Base-by-base conservation (phyloP, 148 eudicot genomes). In the Pouteria glomerata region DNA sequence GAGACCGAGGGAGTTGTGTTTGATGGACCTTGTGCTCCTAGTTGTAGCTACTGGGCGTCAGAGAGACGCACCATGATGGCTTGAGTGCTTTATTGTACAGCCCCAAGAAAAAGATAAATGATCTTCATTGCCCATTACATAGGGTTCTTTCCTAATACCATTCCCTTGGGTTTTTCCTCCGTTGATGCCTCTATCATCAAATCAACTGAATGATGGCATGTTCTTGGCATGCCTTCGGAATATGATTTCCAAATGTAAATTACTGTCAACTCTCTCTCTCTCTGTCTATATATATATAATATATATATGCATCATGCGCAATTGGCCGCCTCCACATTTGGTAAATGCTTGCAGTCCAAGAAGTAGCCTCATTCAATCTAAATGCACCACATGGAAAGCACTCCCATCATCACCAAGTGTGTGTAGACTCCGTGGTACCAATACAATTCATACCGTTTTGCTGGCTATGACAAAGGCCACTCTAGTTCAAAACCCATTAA, bases 161-260 rank as follows among this genome's bases (percentile, higher is more conserved):
- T n/a, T 37, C 26, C 26, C 41, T 61, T 24, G 18, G 44, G 65
- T 62, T 35, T 26, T 62, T 62, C 68, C 51, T 42, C 51, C 23
- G 13, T 63, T 63, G 68, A 63, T 24, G n/a, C 31, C 51, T 41
- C 23, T 15, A 12, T 23, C 4, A 31, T 15, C 39, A 59, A 57
- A 30, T 59, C n/a, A 33, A 33, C 31, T 63, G 15, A 19, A 42
- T 63, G 19, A 42, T 63, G 29, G 23, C 27, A 63, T 63, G 68
- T 63, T 39, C 50, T 21, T 15, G 51, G 68, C 52, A n/a, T 63
- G 68, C n/a, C 48, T 19, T 12, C 2, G 8, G 26, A 61, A 6
- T 34, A n/a, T 61, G 45, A 61, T 61, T 35, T 35, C 39, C 66
- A 61, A n/a, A 34, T 61, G 66, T 61, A 15, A 33, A 6, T 61